These are phyloP conservation scores for Phlebiopsis flavidoalba DNA, from an alignment of 768 basidiomycete genomes.

Conservation along the genomic window DNA sequence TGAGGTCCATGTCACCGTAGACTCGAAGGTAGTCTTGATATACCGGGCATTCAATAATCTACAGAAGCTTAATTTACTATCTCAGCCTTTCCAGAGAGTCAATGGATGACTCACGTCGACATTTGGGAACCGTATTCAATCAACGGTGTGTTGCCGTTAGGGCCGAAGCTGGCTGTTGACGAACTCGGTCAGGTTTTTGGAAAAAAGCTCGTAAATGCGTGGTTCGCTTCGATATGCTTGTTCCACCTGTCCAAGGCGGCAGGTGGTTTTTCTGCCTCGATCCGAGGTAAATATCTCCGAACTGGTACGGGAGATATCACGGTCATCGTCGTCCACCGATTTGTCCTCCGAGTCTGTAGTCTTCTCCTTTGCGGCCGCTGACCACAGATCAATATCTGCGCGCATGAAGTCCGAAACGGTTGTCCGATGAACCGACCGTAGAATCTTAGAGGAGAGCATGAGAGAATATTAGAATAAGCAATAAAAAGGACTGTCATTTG, in stretches of 20 bases:
- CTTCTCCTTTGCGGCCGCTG: not conserved
- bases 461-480: not conserved
- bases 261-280: not conserved
- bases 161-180: not conserved
- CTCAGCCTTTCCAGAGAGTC: too few relatives aligned
- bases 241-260: not conserved
- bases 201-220: not conserved
- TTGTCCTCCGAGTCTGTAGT: too few relatives aligned
- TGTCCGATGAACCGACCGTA: not conserved
- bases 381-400: not conserved
- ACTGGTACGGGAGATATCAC: not conserved
- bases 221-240: not conserved
- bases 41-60: conserved; percentile 16
- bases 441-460: not conserved
- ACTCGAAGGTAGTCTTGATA: conserved; percentile 18
- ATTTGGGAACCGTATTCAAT: not conserved
- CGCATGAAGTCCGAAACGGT: not conserved
- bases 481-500: too few relatives aligned
- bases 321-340: not conserved
- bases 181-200: not conserved
- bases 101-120: not conserved
- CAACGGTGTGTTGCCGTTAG: too few relatives aligned
- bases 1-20: conserved; percentile 15
- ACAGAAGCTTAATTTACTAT: too few relatives aligned
- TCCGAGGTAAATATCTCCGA: not conserved